Percentiles rank a stretch among this genome's conserved stretches.
phyloP scores from a whole-genome alignment of 2,329 filamentous ascomycete genomes.

The Apiospora arundinis region DNA sequence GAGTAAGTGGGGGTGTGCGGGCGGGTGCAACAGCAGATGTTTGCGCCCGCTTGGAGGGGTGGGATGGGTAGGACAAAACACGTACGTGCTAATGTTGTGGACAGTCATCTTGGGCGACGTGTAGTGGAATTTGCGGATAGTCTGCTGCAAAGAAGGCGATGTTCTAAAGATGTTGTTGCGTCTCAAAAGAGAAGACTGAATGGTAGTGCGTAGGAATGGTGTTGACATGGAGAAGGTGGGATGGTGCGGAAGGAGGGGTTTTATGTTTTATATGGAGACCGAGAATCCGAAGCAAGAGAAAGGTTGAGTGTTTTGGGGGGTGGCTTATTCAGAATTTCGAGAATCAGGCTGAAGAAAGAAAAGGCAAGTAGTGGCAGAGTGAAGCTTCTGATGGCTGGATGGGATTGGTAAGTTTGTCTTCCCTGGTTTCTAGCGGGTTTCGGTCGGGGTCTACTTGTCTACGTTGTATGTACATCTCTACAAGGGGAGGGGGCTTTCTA shows the following conservation, averaged over 20 bases:
- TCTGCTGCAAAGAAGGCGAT: background rate
- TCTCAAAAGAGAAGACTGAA: slow-evolving; percentile 19
- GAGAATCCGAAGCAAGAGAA: background rate
- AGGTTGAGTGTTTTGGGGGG: background rate
- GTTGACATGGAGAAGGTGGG: slow-evolving; percentile 25
- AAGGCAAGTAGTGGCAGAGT: background rate
- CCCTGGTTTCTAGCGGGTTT: background rate
- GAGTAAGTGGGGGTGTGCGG: slow-evolving; percentile 20
- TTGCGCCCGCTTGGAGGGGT: background rate
- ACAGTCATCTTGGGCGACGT: slow-evolving; percentile 51
- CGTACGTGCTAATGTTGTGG: slow-evolving; percentile 48
- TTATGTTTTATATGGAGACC: slow-evolving; percentile 24
- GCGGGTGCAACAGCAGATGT: slow-evolving; percentile 5
- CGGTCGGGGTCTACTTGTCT: background rate
- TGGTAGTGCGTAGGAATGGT: slow-evolving; percentile 22
- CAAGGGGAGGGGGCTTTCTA: slow-evolving; percentile 4
- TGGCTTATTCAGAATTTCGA: slow-evolving; percentile 16
- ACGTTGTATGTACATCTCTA: too few species aligned
- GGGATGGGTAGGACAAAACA: background rate
- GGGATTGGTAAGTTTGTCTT: background rate
- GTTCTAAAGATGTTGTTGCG: slow-evolving; percentile 20
- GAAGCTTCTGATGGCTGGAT: slow-evolving; percentile 14
- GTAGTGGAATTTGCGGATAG: slow-evolving; percentile 43
- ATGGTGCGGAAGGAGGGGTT: slow-evolving; percentile 26
- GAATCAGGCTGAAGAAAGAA: background rate